Base-by-base conservation (phyloP, 2,329 filamentous ascomycete genomes). In the Fusarium nygamai region DNA sequence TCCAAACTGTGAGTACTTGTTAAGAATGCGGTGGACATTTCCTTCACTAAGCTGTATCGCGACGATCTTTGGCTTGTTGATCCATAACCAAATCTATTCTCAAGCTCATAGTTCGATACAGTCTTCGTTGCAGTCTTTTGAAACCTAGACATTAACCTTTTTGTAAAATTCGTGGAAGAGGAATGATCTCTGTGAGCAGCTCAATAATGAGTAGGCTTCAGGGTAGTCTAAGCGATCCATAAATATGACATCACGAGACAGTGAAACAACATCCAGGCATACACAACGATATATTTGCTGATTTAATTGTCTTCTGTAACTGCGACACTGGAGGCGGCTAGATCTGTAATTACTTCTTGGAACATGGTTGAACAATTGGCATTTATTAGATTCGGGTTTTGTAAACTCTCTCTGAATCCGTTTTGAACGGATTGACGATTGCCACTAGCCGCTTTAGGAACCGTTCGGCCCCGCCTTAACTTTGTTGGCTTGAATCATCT, bases 391-490 rank as follows among this genome's bases (percentile, higher is more conserved):
- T 11, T 29, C 11, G 20, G 24, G 17, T 13, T 22, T 22, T 5
- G 19, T 34, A 43, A 13, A 17, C 13, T 53, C 41, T 12, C 12
- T 9, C 2, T 20, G 9, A 17, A 20, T 41, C 46, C 61, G 65
- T 67, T 31, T 43, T n/a, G n/a, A 8, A 65, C 65, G 46, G 34
- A 10, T 4, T 3, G 8, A 4, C 8, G 10, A 22, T 27, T 19
- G 1, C 10, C 4, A 16, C 66, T 69, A 69, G 39, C 66, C 38
- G 12, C 5, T 39, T 43, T 58, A 6, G 36, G 27, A 12, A 24
- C 48, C 48, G 50, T 53, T 24, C 48, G 64, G 69, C 59, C 69
- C 68, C 64, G 39, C 69, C 70, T 9, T 24, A 61, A n/a, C 58
- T 68, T 54, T 36, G 22, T 43, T 64, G 43, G 58, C 38, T 38